phyloP scores from a whole-genome alignment of 2,329 filamentous ascomycete genomes.

The Capronia americana region DNA sequence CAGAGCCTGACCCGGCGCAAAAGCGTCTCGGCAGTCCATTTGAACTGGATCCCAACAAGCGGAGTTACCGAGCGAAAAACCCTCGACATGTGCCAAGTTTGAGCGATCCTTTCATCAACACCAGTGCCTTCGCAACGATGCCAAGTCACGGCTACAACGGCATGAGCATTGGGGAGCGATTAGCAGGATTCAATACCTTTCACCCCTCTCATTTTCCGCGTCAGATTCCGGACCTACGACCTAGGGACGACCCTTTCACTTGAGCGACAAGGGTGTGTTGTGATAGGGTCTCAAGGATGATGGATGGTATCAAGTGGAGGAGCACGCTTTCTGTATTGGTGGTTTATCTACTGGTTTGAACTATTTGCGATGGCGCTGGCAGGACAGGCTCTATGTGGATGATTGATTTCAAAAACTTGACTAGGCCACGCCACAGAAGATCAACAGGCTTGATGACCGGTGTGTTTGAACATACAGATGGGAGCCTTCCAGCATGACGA shows the following conservation, averaged over 20 bases:
- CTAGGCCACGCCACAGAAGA: conserved; percentile 8
- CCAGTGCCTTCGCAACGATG: conserved; percentile 33
- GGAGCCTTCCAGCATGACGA: not conserved
- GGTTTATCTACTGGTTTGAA: conserved; percentile 7
- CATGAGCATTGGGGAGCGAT: conserved; percentile 36
- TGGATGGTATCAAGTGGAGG: not conserved
- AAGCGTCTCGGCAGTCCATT: conserved; percentile 58
- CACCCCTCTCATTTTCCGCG: conserved; percentile 33
- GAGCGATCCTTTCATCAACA: conserved; percentile 52
- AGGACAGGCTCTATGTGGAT: conserved; percentile 6
- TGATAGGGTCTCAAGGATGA: not conserved
- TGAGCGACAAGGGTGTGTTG: conserved; percentile 8
- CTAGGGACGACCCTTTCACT: conserved; percentile 36
- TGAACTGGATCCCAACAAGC: conserved; percentile 47
- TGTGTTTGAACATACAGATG: conserved; percentile 12
- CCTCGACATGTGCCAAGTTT: conserved; percentile 51
- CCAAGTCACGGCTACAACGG: conserved; percentile 33
- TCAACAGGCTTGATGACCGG: conserved; percentile 20
- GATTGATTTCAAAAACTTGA: not conserved
- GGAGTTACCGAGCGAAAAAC: conserved; percentile 44
- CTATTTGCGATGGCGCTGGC: conserved; percentile 14
- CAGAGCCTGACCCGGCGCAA: conserved; percentile 48
- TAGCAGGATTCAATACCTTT: conserved; percentile 35
- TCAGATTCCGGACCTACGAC: conserved; percentile 9
- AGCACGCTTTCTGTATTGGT: not conserved